Base-by-base conservation (phyloP, 176 grass and related monocot genomes). In the Neostapfia colusana region DNA sequence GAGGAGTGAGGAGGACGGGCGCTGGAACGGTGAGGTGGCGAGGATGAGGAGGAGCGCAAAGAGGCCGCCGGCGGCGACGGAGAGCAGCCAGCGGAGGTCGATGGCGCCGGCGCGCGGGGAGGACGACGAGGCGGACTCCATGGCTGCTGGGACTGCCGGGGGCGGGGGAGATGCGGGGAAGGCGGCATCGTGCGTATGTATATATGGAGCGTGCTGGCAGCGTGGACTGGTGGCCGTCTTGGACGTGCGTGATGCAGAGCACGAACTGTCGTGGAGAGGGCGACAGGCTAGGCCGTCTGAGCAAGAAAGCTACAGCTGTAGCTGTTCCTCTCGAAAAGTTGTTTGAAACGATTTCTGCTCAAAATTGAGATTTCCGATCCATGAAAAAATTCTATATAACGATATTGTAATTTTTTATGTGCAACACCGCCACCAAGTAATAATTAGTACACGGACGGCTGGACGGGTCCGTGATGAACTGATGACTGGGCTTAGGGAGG, bases 81-180 rank as follows among this genome's bases (percentile, higher is more conserved):
- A 80, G 66, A 88, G 81, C 68, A 84, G 67, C 86, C 72, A 95
- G 8, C 74, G 83, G 35, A 77, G 79, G 80, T 71, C 74, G 18
- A 81, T 4, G 48, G 38, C 6, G 60, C 9, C 26, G 26, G n/a
- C 28, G 75, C 74, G 65, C 31, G 65, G 0, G 66, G 38, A 31
- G 56, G 49, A 17, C 48, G 48, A 54, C 7, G 51, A 54, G 67
- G 51, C 40, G 73, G 72, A 41, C 40, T 80, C 78, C 86, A 92
- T 83, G 70, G 34, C 1, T 7, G 34, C 0, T 53, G 51, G 8
- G 38, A 6, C 51, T 10, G n/a, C 65, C 8, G 18, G 25, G 17
- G 39, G 68, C 11, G 14, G 20, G 74, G 12, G 36, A 54, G 25
- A 9, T 31, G 36, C 39, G 0, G 72, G n/a, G 26, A 4, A 46